These are phyloP conservation scores for Viridothelium virens DNA, from an alignment of 495 filamentous ascomycete genomes.

Conservation along the genomic window DNA sequence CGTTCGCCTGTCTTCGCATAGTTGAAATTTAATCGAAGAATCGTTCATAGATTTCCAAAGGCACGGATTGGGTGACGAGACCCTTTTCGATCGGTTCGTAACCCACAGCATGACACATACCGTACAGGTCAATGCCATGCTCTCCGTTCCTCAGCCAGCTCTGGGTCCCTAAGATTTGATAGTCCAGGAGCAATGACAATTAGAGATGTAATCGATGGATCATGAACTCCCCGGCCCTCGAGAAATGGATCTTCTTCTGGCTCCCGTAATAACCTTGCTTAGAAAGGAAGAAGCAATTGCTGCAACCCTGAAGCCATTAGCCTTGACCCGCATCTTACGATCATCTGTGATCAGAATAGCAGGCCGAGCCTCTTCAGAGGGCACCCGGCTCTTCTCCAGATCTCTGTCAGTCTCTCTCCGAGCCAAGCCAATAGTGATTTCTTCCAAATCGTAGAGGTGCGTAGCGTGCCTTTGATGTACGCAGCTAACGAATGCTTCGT, in stretches of 20 bases:
- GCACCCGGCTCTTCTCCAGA: background rate
- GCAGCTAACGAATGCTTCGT: background rate
- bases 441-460: background rate
- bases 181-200: no score
- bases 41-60: no score
- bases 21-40: no score
- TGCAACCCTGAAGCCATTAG: conserved; percentile 14
- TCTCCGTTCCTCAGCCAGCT: no score
- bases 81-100: no score
- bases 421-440: background rate
- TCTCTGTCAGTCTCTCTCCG: background rate
- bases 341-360: conserved; percentile 18
- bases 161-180: no score
- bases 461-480: background rate
- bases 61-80: no score
- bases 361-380: conserved; percentile 2
- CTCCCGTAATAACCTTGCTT: conserved; percentile 12
- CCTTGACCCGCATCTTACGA: conserved; percentile 16
- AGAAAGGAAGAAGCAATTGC: conserved; percentile 17
- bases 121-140: no score
- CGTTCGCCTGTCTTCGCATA: no score
- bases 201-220: background rate
- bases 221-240: background rate
- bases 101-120: no score
- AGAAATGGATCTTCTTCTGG: background rate